Evolutionary conservation across 2,329 filamentous ascomycete species (phyloP).

Genomic region (Scedosporium aurantiacum): DNA sequence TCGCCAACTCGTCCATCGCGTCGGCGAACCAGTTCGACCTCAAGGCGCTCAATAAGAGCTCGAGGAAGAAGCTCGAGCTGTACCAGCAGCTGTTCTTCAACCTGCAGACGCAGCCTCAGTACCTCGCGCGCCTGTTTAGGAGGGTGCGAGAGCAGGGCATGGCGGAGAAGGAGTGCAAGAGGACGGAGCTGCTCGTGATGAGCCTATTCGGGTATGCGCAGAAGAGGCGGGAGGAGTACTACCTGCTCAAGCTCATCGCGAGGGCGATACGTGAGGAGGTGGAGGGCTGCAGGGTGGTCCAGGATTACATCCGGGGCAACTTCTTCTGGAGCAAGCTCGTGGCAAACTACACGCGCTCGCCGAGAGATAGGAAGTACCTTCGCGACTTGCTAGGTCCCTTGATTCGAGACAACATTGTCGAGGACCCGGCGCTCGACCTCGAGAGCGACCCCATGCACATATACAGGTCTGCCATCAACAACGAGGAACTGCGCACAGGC

Average conservation of each 20-base stretch:
- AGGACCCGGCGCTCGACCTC: slow-evolving; percentile 79
- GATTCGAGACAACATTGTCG: slow-evolving; percentile 84
- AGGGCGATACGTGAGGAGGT: slow-evolving; percentile 80
- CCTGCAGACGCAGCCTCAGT: slow-evolving; percentile 91
- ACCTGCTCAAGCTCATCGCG: slow-evolving; percentile 78
- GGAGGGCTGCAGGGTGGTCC: slow-evolving; percentile 57
- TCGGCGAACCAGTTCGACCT: slow-evolving; percentile 91
- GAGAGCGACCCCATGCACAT: slow-evolving; percentile 98
- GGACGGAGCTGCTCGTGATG: slow-evolving; percentile 90
- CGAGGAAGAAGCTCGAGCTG: slow-evolving; percentile 84
- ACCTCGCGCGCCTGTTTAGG: slow-evolving; percentile 80
- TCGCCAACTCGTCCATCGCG: slow-evolving; percentile 79
- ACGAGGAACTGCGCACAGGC: slow-evolving; percentile 90
- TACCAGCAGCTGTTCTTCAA: slow-evolving; percentile 98
- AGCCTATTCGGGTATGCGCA: slow-evolving; percentile 94
- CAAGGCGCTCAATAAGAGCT: slow-evolving; percentile 95
- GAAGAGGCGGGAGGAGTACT: slow-evolving; percentile 94
- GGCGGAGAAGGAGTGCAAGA: slow-evolving; percentile 83
- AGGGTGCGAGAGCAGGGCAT: slow-evolving; percentile 73
- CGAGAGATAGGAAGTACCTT: slow-evolving; percentile 84
- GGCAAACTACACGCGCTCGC: slow-evolving; percentile 77
- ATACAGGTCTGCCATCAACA: slow-evolving; percentile 89
- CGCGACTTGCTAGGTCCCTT: slow-evolving; percentile 75
- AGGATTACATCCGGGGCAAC: slow-evolving; percentile 80
- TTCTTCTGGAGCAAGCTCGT: slow-evolving; percentile 90